Evolutionary conservation across 345 rosid genomes (phyloP).

Genomic region (Citrus reticulata): DNA sequence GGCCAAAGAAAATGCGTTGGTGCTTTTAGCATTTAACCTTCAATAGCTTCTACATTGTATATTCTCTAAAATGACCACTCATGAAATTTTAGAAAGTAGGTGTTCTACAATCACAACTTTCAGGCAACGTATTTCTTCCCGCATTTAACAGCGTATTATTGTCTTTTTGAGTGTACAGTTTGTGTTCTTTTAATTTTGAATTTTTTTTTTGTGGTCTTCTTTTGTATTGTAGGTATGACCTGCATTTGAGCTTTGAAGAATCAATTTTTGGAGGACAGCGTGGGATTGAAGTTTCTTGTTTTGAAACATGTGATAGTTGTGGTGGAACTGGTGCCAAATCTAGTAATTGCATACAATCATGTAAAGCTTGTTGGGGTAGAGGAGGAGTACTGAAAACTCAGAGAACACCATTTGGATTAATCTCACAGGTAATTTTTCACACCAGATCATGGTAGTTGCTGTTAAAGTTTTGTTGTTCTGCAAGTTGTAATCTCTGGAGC

Average conservation of each 20-base stretch:
- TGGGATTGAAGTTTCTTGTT: constrained; percentile 59
- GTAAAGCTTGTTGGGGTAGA: constrained; percentile 73
- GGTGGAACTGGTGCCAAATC: constrained; percentile 90
- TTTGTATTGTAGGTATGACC: constrained; percentile 48
- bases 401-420: constrained; percentile 85
- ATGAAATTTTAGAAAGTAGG: not conserved
- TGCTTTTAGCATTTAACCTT: not conserved
- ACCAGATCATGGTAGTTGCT: not conserved
- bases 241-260: constrained; percentile 84
- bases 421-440: constrained; percentile 65
- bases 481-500: not conserved
- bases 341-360: constrained; percentile 46
- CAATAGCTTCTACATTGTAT: not conserved
- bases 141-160: not conserved
- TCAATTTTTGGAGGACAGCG: constrained; percentile 73
- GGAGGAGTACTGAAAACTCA: constrained; percentile 70
- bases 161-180: not conserved
- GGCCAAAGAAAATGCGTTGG: not conserved
- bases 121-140: not conserved
- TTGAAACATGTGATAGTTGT: constrained; percentile 67
- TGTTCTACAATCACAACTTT: not conserved
- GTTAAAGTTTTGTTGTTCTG: not conserved
- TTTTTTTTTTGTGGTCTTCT: not conserved
- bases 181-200: not conserved
- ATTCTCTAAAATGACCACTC: not conserved